Evolutionary conservation across 805 yeast genomes (phyloP), one percentile per base, ranked within the genome.

Genomic region (Candida rishiriensis): DNA sequence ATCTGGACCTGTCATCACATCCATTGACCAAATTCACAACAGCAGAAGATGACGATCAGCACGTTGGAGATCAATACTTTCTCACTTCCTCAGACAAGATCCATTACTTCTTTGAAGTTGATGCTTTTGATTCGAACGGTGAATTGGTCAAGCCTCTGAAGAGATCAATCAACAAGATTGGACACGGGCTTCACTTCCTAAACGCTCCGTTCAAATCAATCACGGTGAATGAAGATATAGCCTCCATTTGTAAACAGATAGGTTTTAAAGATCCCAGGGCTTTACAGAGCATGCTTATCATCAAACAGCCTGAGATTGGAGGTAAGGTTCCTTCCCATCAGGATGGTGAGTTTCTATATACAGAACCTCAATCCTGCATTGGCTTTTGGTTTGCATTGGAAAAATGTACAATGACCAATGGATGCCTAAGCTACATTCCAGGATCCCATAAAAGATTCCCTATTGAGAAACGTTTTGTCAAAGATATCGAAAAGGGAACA

Each of bases 331-430:
- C 91, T 3, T 68, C 85, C 1, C 95, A 86, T 55, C 85, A 82
- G 42, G 95, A 86, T 59, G 88, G 80, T 2, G 79, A 79, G 2
- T 86, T 86, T 52, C 67, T 86, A 21, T 85, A 71, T 61, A 85
- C 93, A 0, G 68, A 78, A 14, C 95, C 95, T 3, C 81, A 75
- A 41, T 66, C 78, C 2, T 88, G 89, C 1, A 60, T 85, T 34
- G 95, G 95, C 2, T 86, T 83, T 58, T 85, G 95, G 95, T 78
- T 80, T 56, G 90, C 93, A 0, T 63, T 85, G 49, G 88, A 86
- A 53, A 85, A 83, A 53, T 85, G 93, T 59, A 79, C 83, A 1
- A 45, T 59, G 2, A 65, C 63, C 5, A 85, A 85, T 60, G 93
- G 95, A 0, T 84, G 91, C 46, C 65, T 85, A 15, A 74, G 79